These are phyloP conservation scores for Dryas octopetala DNA, from an alignment of 306 rosid genomes.

Conservation along the genomic window DNA sequence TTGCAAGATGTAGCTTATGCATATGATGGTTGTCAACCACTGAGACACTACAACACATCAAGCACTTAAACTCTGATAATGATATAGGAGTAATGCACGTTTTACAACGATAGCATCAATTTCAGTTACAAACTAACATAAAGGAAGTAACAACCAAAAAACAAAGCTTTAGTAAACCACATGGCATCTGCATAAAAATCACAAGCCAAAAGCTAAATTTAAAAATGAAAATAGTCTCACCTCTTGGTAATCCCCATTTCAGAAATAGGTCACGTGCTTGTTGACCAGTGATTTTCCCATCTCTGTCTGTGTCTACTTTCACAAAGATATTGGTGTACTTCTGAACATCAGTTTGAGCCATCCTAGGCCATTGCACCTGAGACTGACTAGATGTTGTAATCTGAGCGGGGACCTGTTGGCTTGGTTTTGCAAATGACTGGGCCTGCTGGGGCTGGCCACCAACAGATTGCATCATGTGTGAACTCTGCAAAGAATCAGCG, in stretches of 20 bases:
- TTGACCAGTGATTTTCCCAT: conserved; percentile 93
- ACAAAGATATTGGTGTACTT: conserved; percentile 84
- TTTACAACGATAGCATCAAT: neutral
- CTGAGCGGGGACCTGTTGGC: conserved; percentile 46
- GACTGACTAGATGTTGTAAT: conserved; percentile 43
- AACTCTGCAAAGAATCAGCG: conserved; percentile 47
- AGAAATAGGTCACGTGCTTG: conserved; percentile 92
- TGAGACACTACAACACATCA: neutral
- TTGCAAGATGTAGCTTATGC: neutral
- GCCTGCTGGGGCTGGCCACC: conserved; percentile 50
- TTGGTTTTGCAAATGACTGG: conserved; percentile 50
- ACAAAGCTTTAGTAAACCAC: neutral
- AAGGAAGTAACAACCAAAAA: neutral
- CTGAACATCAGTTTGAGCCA: conserved; percentile 77
- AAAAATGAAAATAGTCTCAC: conserved; percentile 41
- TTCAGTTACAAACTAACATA: neutral
- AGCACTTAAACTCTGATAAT: neutral
- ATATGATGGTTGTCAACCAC: neutral
- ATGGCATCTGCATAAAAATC: too few species aligned
- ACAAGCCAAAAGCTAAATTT: conserved; percentile 1
- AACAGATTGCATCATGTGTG: conserved; percentile 49
- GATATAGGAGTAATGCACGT: neutral
- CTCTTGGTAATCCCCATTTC: conserved; percentile 94
- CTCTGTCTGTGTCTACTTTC: conserved; percentile 93
- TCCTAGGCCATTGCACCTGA: conserved; percentile 83